A percentile compares a stretch with the other conserved stretches of the same genome.
These are phyloP conservation scores for Wickerhamomyces strasburgensis DNA, from an alignment of 805 yeast species.

Conservation along the genomic window DNA sequence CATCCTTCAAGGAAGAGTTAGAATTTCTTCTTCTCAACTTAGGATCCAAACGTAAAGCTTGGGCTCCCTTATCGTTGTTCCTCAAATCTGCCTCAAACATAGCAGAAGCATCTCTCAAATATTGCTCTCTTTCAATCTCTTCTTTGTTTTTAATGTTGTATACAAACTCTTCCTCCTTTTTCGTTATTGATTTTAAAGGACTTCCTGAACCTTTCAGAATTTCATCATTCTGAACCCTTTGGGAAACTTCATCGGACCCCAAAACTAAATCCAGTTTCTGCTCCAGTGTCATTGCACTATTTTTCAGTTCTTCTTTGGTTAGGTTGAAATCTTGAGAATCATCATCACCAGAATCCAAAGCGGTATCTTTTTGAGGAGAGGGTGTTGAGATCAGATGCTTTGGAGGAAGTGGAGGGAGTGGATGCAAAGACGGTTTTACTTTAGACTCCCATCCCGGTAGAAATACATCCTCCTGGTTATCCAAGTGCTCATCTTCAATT, in stretches of 20 bases:
- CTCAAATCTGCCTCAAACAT: conserved; percentile 30
- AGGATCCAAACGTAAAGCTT: conserved; percentile 23
- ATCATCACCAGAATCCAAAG: conserved; percentile 24
- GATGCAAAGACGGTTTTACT: conserved; percentile 21
- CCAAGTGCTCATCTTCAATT: conserved; percentile 18
- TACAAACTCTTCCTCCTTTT: conserved; percentile 21
- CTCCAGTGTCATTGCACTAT: conserved; percentile 31
- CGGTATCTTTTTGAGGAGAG: conserved; percentile 23
- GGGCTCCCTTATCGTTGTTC: conserved; percentile 24
- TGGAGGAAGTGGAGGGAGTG: conserved; percentile 36
- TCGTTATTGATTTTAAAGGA: conserved; percentile 15
- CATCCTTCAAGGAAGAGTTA: conserved; percentile 22
- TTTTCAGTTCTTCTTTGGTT: conserved; percentile 25
- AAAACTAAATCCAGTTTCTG: conserved; percentile 42
- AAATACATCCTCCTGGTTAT: conserved; percentile 10
- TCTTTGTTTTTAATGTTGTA: conserved; percentile 18
- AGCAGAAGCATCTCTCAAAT: conserved; percentile 27
- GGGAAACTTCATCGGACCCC: conserved; percentile 21
- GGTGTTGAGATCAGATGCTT: conserved; percentile 21
- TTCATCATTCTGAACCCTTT: conserved; percentile 22
- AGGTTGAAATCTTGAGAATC: conserved; percentile 23
- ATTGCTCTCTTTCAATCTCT: conserved; percentile 24
- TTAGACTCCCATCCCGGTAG: conserved; percentile 26
- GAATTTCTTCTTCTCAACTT: conserved; percentile 24
- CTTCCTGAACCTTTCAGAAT: conserved; percentile 22